Conservation (phyloP, 108 stramenopile genomes). For the Mediolabrus comicus region DNA sequence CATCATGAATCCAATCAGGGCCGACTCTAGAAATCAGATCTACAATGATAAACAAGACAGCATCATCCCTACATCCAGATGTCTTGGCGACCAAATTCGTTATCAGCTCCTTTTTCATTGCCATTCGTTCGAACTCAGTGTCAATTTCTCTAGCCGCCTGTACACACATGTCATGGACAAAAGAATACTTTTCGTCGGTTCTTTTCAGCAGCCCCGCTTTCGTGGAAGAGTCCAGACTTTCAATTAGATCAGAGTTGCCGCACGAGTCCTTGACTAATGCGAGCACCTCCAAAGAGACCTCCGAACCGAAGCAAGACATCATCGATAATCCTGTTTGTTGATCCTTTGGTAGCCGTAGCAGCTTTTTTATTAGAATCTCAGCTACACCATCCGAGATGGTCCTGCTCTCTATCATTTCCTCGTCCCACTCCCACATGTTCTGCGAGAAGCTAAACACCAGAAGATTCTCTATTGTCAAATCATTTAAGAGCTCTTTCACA, state of each 20-base stretch:
- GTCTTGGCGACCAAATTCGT: too few species aligned
- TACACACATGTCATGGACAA: slow-evolving; percentile 35
- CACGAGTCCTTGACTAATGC: slow-evolving; percentile 13
- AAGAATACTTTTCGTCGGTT: slow-evolving; percentile 1
- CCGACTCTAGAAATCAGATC: neutral
- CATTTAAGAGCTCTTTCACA: slow-evolving; percentile 25
- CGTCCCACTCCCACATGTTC: slow-evolving; percentile 57
- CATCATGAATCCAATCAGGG: neutral
- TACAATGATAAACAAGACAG: neutral
- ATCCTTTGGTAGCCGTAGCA: slow-evolving; percentile 7
- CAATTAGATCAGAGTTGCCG: slow-evolving; percentile 20
- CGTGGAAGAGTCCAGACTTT: neutral
- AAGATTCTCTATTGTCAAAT: slow-evolving; percentile 17
- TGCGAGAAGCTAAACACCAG: slow-evolving; percentile 34
- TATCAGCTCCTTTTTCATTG: neutral
- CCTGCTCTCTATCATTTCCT: slow-evolving; percentile 13
- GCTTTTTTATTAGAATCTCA: slow-evolving; percentile 21
- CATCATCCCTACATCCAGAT: neutral
- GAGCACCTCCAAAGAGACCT: slow-evolving; percentile 17
- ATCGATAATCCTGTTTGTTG: slow-evolving; percentile 19
- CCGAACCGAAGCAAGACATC: slow-evolving; percentile 22
- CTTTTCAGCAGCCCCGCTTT: slow-evolving; percentile 13
- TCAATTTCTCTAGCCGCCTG: neutral
- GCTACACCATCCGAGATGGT: slow-evolving; percentile 5
- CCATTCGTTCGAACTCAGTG: neutral